Evolutionary conservation across 192 early-diverging fungal genomes (phyloP).

Genomic region (Linnemannia schmuckeri): DNA sequence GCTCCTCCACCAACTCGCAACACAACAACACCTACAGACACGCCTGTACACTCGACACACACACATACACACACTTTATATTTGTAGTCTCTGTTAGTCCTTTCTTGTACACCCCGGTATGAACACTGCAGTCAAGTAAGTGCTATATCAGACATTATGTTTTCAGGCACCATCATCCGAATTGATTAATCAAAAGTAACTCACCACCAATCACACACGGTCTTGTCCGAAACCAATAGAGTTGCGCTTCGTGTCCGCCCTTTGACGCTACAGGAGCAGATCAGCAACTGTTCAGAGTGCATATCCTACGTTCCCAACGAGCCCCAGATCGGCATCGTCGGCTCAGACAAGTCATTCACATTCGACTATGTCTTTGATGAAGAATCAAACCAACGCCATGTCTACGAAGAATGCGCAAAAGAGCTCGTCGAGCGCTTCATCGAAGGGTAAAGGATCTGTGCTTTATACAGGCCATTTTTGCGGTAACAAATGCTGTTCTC

Average conservation of each 20-base stretch:
- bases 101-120: constrained; percentile 32
- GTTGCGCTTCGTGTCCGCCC: constrained; percentile 89
- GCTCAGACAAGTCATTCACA: constrained; percentile 73
- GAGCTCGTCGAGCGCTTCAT: constrained; percentile 76
- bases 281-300: constrained; percentile 72
- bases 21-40: not conserved
- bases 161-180: not conserved
- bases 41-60: not conserved
- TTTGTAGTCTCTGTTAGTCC: not conserved
- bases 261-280: constrained; percentile 78
- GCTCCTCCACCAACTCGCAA: not conserved
- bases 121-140: constrained; percentile 57
- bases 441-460: constrained; percentile 67
- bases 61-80: not conserved
- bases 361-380: constrained; percentile 79
- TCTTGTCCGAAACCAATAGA: constrained; percentile 36
- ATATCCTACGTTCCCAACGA: constrained; percentile 69
- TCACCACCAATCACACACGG: not conserved
- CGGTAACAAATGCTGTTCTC: not conserved
- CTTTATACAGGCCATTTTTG: not conserved
- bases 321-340: constrained; percentile 73
- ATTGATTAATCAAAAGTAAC: not conserved
- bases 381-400: constrained; percentile 63
- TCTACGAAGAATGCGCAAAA: constrained; percentile 71
- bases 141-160: not conserved